Evolutionary conservation across 73 alveolate species (phyloP).

Genomic region (Tetrahymena thermophila): DNA sequence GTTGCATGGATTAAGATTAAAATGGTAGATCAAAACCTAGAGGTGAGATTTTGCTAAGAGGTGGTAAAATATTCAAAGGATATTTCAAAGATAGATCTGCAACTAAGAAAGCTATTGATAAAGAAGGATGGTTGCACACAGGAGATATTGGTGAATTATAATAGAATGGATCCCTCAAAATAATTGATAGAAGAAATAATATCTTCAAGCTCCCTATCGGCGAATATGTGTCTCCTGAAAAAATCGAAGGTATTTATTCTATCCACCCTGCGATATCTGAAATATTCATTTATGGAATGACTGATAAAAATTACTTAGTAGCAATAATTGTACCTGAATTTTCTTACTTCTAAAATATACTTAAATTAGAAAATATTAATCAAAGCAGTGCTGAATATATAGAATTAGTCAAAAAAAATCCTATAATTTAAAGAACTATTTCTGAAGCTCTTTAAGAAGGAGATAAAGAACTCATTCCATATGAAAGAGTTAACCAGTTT

Average conservation of each 20-base stretch:
- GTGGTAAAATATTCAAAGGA: conserved; percentile 62
- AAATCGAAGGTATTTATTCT: conserved; percentile 53
- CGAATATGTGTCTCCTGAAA: conserved; percentile 67
- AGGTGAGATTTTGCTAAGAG: conserved; percentile 74
- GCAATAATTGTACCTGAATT: conserved; percentile 68
- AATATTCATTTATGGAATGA: conserved; percentile 75
- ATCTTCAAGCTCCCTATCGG: conserved; percentile 73
- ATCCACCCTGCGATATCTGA: conserved; percentile 42
- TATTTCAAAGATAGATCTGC: conserved; percentile 48
- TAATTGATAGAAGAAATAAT: conserved; percentile 69
- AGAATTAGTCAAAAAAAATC: neutral
- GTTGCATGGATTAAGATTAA: conserved; percentile 20
- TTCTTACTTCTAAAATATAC: conserved; percentile 1
- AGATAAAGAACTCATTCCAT: neutral
- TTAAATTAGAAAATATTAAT: neutral
- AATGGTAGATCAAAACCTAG: conserved; percentile 51
- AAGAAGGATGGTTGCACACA: conserved; percentile 76
- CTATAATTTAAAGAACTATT: neutral
- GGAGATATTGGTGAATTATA: conserved; percentile 74
- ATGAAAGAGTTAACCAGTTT: neutral
- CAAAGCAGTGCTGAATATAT: neutral
- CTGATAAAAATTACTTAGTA: conserved; percentile 58
- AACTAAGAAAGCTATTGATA: conserved; percentile 53
- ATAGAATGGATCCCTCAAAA: conserved; percentile 49
- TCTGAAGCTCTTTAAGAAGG: neutral